phyloP scores from a whole-genome alignment of 768 basidiomycete genomes.

The Pisolithus orientalis region DNA sequence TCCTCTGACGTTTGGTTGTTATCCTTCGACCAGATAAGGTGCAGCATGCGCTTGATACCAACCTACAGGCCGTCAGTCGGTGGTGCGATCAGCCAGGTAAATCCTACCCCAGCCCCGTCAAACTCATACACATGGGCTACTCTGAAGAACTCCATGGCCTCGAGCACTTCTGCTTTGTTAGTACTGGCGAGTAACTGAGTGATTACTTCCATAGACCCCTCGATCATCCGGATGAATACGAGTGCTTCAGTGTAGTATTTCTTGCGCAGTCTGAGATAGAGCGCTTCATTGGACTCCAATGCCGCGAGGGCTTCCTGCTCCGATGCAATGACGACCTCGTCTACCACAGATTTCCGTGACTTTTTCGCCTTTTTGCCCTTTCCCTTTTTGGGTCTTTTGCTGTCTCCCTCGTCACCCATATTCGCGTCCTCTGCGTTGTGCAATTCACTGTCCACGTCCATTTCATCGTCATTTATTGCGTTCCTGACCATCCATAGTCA shows the following conservation, averaged over 20 bases:
- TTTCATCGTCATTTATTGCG: slow-evolving; percentile 39
- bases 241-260: slow-evolving; percentile 86
- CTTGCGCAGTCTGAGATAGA: slow-evolving; percentile 65
- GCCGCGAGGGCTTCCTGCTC: slow-evolving; percentile 69
- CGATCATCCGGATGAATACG: slow-evolving; percentile 68
- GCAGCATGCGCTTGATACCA: slow-evolving; percentile 94
- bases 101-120: slow-evolving; percentile 61
- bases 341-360: slow-evolving; percentile 63
- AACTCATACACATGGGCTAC: slow-evolving; percentile 78
- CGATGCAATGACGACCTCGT: slow-evolving; percentile 61
- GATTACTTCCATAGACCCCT: slow-evolving; percentile 64
- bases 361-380: slow-evolving; percentile 43
- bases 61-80: slow-evolving; percentile 35
- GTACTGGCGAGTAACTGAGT: slow-evolving; percentile 80
- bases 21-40: slow-evolving; percentile 96
- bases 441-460: slow-evolving; percentile 51
- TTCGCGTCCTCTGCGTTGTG: slow-evolving; percentile 29
- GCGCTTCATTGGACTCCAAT: slow-evolving; percentile 58
- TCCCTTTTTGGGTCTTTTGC: slow-evolving; percentile 33
- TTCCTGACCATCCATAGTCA: slow-evolving; percentile 10
- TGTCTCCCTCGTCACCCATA: slow-evolving; percentile 35
- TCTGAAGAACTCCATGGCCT: slow-evolving; percentile 87
- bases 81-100: background rate
- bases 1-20: slow-evolving; percentile 75
- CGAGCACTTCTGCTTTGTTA: slow-evolving; percentile 76